A percentile compares a stretch with the other conserved stretches of the same genome.
phyloP scores from a whole-genome alignment of 768 basidiomycete species.

The Hypholoma sublateritium region DNA sequence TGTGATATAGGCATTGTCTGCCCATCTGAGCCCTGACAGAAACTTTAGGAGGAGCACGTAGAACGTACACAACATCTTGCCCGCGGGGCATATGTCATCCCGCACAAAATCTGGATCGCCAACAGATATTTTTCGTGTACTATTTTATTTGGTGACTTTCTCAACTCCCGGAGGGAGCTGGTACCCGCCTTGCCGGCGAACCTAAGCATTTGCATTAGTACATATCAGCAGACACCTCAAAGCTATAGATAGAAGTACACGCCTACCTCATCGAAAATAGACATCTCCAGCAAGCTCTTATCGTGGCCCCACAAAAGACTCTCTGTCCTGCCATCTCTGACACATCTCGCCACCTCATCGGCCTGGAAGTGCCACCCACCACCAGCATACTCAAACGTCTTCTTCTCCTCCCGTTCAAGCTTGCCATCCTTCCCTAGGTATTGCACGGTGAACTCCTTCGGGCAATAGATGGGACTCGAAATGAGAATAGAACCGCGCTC shows the following conservation, averaged over 20 bases:
- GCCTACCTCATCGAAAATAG: constrained; percentile 80
- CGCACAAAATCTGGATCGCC: no score
- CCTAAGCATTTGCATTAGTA: constrained; percentile 31
- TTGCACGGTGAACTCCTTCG: constrained; percentile 64
- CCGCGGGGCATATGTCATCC: no score
- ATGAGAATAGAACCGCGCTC: constrained; percentile 71
- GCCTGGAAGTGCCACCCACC: constrained; percentile 85
- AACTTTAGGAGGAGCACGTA: no score
- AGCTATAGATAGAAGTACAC: background rate
- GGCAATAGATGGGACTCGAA: constrained; percentile 63
- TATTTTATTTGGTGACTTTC: constrained; percentile 31
- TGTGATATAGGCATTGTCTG: no score
- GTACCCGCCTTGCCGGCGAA: constrained; percentile 69
- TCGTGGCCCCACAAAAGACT: constrained; percentile 75
- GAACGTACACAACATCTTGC: no score
- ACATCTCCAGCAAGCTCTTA: constrained; percentile 80
- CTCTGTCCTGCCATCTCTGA: constrained; percentile 71
- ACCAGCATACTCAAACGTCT: constrained; percentile 58
- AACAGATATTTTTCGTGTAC: no score
- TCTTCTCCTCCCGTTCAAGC: constrained; percentile 56
- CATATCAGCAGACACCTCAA: background rate
- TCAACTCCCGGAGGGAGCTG: constrained; percentile 64
- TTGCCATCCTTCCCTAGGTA: constrained; percentile 51
- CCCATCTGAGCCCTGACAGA: no score
- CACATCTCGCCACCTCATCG: constrained; percentile 82